Evolutionary conservation across 345 rosid genomes (phyloP).

Genomic region (Murraya paniculata): DNA sequence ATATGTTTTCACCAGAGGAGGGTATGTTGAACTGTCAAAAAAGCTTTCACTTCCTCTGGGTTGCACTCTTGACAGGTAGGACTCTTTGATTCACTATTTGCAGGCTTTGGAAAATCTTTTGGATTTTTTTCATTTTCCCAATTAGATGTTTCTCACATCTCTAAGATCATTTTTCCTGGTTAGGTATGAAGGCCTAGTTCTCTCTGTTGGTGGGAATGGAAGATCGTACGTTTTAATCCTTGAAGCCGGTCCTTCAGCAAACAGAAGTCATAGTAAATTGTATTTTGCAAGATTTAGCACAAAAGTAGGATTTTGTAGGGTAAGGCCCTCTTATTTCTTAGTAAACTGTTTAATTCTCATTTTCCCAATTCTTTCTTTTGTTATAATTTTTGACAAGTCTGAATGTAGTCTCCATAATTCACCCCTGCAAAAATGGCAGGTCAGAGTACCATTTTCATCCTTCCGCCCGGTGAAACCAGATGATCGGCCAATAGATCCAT

Average conservation of each 20-base stretch:
- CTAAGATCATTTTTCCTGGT: conserved; percentile 13
- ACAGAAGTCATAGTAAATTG: conserved; percentile 79
- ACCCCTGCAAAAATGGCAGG: conserved; percentile 44
- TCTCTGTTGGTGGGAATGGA: conserved; percentile 97
- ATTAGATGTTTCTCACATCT: neutral
- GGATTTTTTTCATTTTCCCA: neutral
- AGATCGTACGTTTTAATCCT: conserved; percentile 87
- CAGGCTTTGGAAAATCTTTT: neutral
- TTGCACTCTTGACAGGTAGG: conserved; percentile 85
- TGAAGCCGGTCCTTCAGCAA: conserved; percentile 94
- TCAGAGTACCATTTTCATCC: conserved; percentile 89
- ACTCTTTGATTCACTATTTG: conserved; percentile 1
- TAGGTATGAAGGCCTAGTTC: conserved; percentile 90
- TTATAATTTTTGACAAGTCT: neutral
- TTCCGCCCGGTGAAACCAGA: conserved; percentile 94
- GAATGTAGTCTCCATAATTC: conserved; percentile 16
- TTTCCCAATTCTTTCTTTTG: neutral
- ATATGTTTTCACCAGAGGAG: conserved; percentile 89
- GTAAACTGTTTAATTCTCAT: neutral
- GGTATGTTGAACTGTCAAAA: conserved; percentile 85
- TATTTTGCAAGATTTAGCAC: conserved; percentile 89
- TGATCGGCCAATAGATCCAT: conserved; percentile 92
- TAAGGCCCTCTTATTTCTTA: conserved; percentile 27
- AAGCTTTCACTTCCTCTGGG: conserved; percentile 77
- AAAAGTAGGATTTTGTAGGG: conserved; percentile 92